These are phyloP conservation scores for Saccharomycopsis synnaedendra DNA, from an alignment of 805 yeast species.

Conservation along the genomic window DNA sequence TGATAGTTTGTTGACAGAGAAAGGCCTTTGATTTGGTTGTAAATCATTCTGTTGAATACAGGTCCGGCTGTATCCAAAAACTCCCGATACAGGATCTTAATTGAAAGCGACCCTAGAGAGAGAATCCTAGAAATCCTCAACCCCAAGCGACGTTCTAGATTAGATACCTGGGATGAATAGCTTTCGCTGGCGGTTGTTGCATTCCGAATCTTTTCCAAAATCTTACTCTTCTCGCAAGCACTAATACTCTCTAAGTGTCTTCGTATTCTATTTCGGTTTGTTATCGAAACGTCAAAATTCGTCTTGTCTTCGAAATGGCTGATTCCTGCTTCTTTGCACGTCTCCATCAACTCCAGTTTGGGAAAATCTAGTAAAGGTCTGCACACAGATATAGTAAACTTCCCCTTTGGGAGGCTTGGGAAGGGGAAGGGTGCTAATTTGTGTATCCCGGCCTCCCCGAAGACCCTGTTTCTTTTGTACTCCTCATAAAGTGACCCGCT, in stretches of 20 bases:
- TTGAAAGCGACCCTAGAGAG: constrained; percentile 1
- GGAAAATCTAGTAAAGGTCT: constrained; percentile 27
- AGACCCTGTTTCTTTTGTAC: constrained; percentile 9
- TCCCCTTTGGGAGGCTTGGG: not conserved
- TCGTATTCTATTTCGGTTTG: constrained; percentile 25
- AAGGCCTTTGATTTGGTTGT: constrained; percentile 20
- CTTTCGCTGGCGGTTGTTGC: not conserved
- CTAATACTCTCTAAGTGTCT: not conserved
- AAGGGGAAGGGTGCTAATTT: not conserved
- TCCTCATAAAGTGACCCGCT: not conserved
- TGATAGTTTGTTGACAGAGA: constrained; percentile 14
- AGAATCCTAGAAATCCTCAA: not conserved
- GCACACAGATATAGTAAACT: constrained; percentile 11
- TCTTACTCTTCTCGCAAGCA: not conserved
- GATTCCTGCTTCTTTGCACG: constrained; percentile 22
- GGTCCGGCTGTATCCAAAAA: not conserved
- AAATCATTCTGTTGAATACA: constrained; percentile 7
- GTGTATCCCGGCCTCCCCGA: constrained; percentile 14
- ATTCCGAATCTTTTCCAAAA: not conserved
- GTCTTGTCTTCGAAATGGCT: constrained; percentile 33
- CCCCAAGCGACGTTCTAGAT: not conserved
- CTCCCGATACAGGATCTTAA: constrained; percentile 19
- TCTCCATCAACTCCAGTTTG: constrained; percentile 23
- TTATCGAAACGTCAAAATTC: constrained; percentile 25
- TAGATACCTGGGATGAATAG: not conserved